These are phyloP conservation scores for Aureoboletus auriporus DNA, from an alignment of 768 basidiomycete genomes.

Conservation along the genomic window DNA sequence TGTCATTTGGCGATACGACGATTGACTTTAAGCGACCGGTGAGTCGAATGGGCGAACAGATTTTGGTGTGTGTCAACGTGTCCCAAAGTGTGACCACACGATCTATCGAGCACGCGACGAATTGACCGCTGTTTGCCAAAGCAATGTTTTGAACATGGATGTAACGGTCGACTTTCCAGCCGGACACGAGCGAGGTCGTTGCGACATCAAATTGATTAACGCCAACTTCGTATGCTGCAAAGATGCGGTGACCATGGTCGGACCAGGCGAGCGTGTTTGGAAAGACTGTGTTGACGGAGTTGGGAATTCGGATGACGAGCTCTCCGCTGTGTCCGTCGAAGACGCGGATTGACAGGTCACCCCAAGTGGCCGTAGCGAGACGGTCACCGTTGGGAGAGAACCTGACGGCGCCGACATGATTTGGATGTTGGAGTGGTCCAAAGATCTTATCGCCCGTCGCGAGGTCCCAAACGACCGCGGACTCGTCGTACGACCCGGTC, in stretches of 20 bases:
- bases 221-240: slow-evolving; percentile 1
- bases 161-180: neutral
- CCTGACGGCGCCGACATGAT: neutral
- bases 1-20: slow-evolving; percentile 1
- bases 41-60: neutral
- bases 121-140: slow-evolving; percentile 4
- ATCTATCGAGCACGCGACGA: slow-evolving; percentile 2
- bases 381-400: slow-evolving; percentile 6
- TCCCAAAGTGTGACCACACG: slow-evolving; percentile 3
- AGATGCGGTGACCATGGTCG: slow-evolving; percentile 4
- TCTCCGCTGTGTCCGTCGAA: slow-evolving; percentile 4
- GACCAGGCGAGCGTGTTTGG: slow-evolving; percentile 7
- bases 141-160: neutral
- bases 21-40: neutral
- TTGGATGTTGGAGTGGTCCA: neutral
- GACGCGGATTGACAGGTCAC: slow-evolving; percentile 4
- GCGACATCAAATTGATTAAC: neutral
- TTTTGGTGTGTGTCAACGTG: neutral
- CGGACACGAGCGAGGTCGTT: neutral
- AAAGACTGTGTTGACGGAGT: neutral
- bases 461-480: slow-evolving; percentile 1
- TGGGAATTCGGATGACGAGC: slow-evolving; percentile 1
- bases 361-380: slow-evolving; percentile 4
- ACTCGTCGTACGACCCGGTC: slow-evolving; percentile 6
- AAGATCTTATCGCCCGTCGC: neutral